phyloP scores from a whole-genome alignment of 2,329 filamentous ascomycete species.

The Colletotrichum salicis region DNA sequence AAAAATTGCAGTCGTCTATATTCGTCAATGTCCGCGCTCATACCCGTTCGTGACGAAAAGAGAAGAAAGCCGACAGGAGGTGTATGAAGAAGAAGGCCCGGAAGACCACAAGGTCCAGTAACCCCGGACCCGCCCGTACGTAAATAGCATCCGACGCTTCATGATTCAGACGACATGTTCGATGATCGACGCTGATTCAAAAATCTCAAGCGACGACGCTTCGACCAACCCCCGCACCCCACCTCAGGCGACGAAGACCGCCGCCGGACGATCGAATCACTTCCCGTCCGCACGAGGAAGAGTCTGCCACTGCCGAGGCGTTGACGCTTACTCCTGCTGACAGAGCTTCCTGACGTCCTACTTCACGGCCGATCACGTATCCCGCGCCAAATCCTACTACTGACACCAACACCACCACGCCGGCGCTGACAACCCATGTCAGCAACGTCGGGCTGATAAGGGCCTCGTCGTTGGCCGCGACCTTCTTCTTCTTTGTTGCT shows the following conservation, averaged over 20 bases:
- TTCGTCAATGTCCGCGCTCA: conserved; percentile 21
- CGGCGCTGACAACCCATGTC: conserved; percentile 74
- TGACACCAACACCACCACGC: conserved; percentile 74
- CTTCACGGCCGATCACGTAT: conserved; percentile 74
- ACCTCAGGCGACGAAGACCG: conserved; percentile 64
- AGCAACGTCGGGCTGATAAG: conserved; percentile 69
- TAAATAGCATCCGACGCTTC: conserved; percentile 32
- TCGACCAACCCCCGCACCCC: conserved; percentile 61
- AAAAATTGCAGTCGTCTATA: conserved; percentile 24
- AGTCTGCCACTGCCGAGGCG: conserved; percentile 52
- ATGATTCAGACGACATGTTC: conserved; percentile 24
- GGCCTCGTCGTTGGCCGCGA: conserved; percentile 48
- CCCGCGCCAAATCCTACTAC: conserved; percentile 77
- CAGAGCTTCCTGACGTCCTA: conserved; percentile 70
- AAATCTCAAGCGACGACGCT: conserved; percentile 58
- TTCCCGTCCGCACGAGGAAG: conserved; percentile 62
- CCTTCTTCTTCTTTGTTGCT: conserved; percentile 70
- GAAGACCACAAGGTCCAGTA: background rate
- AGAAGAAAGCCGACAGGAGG: background rate
- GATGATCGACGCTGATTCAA: conserved; percentile 12
- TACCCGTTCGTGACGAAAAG: conserved; percentile 16
- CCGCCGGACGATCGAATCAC: conserved; percentile 62
- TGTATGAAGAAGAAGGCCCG: background rate
- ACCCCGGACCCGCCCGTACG: conserved; percentile 23
- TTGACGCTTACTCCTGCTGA: conserved; percentile 55